Evolutionary conservation across 176 grass and related monocot genomes (phyloP).

Genomic region (Luzula sylvatica): DNA sequence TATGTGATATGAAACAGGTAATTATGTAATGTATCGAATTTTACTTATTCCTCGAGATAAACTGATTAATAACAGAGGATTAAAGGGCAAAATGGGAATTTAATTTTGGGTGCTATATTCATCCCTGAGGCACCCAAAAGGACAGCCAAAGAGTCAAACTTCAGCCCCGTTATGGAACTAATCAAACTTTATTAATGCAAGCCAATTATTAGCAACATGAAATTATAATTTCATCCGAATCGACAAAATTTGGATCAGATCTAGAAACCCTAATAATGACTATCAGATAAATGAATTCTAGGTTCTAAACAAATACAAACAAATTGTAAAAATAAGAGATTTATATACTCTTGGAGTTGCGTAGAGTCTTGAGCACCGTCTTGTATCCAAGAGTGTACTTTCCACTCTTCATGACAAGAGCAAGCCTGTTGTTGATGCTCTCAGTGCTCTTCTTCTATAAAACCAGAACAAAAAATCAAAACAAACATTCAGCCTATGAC

Average conservation of each 20-base stretch:
- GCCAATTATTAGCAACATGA: not conserved
- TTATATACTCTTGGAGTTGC: conserved; percentile 79
- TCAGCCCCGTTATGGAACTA: conserved; percentile 35
- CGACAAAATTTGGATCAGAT: not conserved
- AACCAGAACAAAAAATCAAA: not conserved
- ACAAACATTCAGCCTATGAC: not conserved
- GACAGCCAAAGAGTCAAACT: conserved; percentile 51
- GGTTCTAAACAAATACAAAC: not conserved
- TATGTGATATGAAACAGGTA: no score
- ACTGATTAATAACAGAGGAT: conserved; percentile 21
- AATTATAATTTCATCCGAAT: not conserved
- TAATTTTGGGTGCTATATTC: conserved; percentile 60
- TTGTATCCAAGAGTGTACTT: conserved; percentile 95
- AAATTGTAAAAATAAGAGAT: not conserved
- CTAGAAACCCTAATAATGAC: not conserved
- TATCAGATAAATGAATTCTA: not conserved
- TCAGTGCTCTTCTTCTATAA: conserved; percentile 94
- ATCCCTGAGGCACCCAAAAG: conserved; percentile 39
- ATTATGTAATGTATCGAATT: conserved; percentile 1
- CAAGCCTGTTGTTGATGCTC: conserved; percentile 90
- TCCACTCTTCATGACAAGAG: conserved; percentile 98
- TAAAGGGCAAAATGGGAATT: conserved; percentile 5
- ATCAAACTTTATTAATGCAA: not conserved
- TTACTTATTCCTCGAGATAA: conserved; percentile 7
- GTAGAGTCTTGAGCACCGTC: conserved; percentile 88